phyloP scores from a whole-genome alignment of 345 rosid genomes.

The Populus pruinosa region DNA sequence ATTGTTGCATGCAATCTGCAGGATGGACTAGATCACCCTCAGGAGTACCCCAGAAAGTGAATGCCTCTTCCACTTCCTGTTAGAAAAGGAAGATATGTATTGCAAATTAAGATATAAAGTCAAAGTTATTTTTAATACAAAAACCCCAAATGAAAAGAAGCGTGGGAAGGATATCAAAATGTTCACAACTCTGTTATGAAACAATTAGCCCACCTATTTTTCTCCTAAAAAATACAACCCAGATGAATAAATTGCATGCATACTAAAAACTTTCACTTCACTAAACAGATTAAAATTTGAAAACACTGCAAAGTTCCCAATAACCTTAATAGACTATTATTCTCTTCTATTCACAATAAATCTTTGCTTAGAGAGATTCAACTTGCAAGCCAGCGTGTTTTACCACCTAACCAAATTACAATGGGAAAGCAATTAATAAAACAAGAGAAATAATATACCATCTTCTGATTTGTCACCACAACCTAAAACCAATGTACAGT shows the following conservation, averaged over 20 bases:
- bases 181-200: neutral
- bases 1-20: slow-evolving; percentile 91
- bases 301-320: neutral
- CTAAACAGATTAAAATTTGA: neutral
- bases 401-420: neutral
- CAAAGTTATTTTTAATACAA: neutral
- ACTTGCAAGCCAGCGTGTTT: neutral
- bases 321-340: neutral
- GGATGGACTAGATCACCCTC: slow-evolving; percentile 89
- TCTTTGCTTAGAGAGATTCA: neutral
- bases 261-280: neutral
- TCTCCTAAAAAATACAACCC: neutral
- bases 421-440: neutral
- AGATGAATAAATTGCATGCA: neutral
- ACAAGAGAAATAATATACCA: neutral
- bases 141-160: neutral
- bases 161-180: neutral
- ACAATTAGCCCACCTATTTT: neutral
- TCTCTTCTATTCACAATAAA: neutral
- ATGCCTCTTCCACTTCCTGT: slow-evolving; percentile 90
- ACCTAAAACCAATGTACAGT: neutral
- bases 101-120: neutral
- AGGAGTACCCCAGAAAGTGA: slow-evolving; percentile 87
- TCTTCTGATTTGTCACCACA: neutral
- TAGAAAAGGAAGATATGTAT: slow-evolving; percentile 4